A percentile compares a stretch with the other conserved stretches of the same genome.
Conservation (phyloP, 768 basidiomycete species). For the Tephrocybe sp. region DNA sequence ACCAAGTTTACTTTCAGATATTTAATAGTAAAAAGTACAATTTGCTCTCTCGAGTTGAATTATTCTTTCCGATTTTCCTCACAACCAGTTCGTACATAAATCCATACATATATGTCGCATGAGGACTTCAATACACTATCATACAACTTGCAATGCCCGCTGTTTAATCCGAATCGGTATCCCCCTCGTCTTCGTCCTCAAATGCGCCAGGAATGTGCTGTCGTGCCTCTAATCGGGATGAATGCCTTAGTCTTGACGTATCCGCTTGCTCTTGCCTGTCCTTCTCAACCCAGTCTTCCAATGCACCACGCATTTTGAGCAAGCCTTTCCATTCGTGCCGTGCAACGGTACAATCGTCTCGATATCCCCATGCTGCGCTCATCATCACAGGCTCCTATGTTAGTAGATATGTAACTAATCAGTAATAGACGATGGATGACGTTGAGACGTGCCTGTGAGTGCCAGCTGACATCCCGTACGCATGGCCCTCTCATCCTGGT, state of each 20-base stretch:
- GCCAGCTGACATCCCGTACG: constrained; percentile 96
- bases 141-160: not conserved
- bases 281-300: constrained; percentile 79
- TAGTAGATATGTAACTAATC: not conserved
- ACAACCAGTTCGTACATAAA: not conserved
- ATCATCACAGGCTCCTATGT: constrained; percentile 82
- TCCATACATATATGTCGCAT: not conserved
- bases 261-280: constrained; percentile 22
- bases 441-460: constrained; percentile 56
- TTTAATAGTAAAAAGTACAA: too few relatives aligned
- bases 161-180: constrained; percentile 9
- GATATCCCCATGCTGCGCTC: constrained; percentile 86
- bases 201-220: constrained; percentile 22
- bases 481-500: constrained; percentile 40
- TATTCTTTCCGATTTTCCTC: not conserved
- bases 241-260: constrained; percentile 19
- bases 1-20: too few relatives aligned
- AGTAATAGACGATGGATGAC: not conserved
- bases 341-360: constrained; percentile 79
- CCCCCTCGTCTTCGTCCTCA: constrained; percentile 10
- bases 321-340: constrained; percentile 97
- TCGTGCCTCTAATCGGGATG: constrained; percentile 17
- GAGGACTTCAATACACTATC: not conserved
- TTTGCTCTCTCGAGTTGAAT: too few relatives aligned
- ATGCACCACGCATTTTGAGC: constrained; percentile 56